These are phyloP conservation scores for Dillenia turbinata DNA, from an alignment of 164 flowering plant genomes.

Conservation along the genomic window DNA sequence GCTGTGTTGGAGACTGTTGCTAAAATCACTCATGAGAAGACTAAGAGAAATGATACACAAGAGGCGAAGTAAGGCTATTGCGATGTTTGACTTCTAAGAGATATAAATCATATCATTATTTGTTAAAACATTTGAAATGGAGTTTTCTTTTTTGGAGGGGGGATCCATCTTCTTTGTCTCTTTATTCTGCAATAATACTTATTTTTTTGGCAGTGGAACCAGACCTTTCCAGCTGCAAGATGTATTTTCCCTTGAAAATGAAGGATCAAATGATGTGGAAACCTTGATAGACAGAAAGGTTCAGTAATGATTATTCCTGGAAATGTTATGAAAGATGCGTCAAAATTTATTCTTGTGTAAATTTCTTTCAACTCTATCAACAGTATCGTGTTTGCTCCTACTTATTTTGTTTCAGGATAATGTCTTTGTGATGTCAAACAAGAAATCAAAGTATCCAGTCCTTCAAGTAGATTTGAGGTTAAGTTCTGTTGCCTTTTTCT, in stretches of 20 bases:
- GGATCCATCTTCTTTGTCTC: too few species aligned
- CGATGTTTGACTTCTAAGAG: slow-evolving; percentile 1
- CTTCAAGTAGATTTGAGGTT: slow-evolving; percentile 97
- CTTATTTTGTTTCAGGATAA: slow-evolving; percentile 54
- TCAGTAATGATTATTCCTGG: not conserved
- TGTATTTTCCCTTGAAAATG: slow-evolving; percentile 73
- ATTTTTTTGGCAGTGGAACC: slow-evolving; percentile 55
- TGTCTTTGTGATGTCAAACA: slow-evolving; percentile 94
- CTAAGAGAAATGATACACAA: slow-evolving; percentile 75
- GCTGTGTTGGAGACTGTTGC: slow-evolving; percentile 93
- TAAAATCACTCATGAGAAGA: slow-evolving; percentile 77
- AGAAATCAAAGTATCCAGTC: slow-evolving; percentile 91
- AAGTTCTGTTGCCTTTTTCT: slow-evolving; percentile 2
- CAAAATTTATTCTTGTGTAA: too few species aligned
- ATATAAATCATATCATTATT: not conserved
- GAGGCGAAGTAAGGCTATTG: slow-evolving; percentile 57
- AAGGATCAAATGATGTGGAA: slow-evolving; percentile 64
- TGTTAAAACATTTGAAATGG: not conserved
- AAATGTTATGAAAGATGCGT: too few species aligned
- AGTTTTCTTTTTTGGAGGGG: not conserved
- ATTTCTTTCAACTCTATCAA: too few species aligned
- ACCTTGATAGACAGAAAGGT: slow-evolving; percentile 95
- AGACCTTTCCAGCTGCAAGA: slow-evolving; percentile 81
- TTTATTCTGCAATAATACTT: slow-evolving; percentile 9
- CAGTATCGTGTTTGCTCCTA: not conserved